Percentiles rank a stretch among this genome's conserved stretches.
These are phyloP conservation scores for Pichia sp. DNA, from an alignment of 1,139 yeast genomes.

Conservation along the genomic window DNA sequence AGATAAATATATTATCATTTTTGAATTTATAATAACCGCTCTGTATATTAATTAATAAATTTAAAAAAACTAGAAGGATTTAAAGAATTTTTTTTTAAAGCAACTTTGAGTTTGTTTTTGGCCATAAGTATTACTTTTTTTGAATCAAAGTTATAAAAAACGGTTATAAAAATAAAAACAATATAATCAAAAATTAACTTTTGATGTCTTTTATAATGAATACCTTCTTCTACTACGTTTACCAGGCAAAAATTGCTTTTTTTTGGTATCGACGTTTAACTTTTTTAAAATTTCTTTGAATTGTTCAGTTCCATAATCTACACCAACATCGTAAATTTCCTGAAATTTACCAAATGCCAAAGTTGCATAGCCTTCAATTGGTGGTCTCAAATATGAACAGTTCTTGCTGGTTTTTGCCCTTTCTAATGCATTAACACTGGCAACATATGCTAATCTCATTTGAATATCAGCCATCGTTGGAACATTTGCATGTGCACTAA, in stretches of 20 bases:
- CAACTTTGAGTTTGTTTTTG: no score
- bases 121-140: no score
- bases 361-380: constrained; percentile 87
- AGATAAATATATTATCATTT: background rate
- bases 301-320: constrained; percentile 59
- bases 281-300: constrained; percentile 54
- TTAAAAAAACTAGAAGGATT: background rate
- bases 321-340: constrained; percentile 80
- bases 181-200: background rate
- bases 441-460: constrained; percentile 86
- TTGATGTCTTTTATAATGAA: constrained; percentile 40
- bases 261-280: constrained; percentile 33
- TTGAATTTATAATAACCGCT: background rate
- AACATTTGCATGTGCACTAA: constrained; percentile 77
- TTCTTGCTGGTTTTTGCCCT: constrained; percentile 81
- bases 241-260: constrained; percentile 24
- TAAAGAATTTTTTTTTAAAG: no score
- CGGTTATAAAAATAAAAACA: no score
- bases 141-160: no score
- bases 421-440: constrained; percentile 90
- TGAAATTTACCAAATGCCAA: constrained; percentile 89
- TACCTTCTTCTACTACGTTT: constrained; percentile 49
- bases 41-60: background rate
- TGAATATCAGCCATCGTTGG: constrained; percentile 96
- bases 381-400: constrained; percentile 88